Evolutionary conservation across 2,329 filamentous ascomycete species (phyloP).

Genomic region (Coleophoma cylindrospora): DNA sequence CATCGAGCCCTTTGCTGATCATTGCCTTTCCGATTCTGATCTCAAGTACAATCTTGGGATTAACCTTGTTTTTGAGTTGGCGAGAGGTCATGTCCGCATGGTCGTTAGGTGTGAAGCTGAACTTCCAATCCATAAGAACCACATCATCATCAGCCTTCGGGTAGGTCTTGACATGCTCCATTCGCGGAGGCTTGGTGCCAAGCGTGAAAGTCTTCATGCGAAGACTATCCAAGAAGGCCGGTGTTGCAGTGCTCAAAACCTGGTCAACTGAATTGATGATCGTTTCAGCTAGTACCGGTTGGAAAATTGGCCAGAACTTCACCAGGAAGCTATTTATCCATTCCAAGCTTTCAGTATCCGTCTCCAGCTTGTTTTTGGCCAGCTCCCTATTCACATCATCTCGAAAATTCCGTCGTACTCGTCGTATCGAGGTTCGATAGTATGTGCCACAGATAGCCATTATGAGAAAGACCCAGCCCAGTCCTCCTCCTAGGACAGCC

Average conservation of each 20-base stretch:
- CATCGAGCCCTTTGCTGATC: constrained; percentile 93
- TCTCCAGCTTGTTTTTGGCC: constrained; percentile 81
- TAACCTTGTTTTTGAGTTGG: constrained; percentile 92
- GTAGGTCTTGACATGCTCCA: constrained; percentile 98
- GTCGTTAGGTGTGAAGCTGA: constrained; percentile 97
- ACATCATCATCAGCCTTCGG: constrained; percentile 92
- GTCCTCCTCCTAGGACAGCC: constrained; percentile 81
- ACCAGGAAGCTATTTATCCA: constrained; percentile 99
- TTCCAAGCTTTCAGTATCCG: constrained; percentile 86
- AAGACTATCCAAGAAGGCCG: constrained; percentile 87
- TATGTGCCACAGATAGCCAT: constrained; percentile 93
- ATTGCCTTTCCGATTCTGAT: constrained; percentile 93
- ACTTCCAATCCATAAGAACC: constrained; percentile 99
- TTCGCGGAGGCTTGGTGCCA: constrained; percentile 87
- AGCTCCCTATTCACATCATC: constrained; percentile 90
- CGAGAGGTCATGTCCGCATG: constrained; percentile 83
- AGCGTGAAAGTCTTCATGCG: constrained; percentile 91
- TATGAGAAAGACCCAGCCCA: constrained; percentile 89
- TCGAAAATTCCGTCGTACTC: constrained; percentile 90
- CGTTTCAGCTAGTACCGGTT: constrained; percentile 85
- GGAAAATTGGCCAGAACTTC: constrained; percentile 99
- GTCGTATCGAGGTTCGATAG: constrained; percentile 90
- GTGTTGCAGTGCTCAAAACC: constrained; percentile 87
- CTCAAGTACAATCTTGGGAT: constrained; percentile 93
- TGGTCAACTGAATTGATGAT: constrained; percentile 94